phyloP scores from a whole-genome alignment of 1,284 basidiomycete genomes.

The Taiwanofungus camphoratus region DNA sequence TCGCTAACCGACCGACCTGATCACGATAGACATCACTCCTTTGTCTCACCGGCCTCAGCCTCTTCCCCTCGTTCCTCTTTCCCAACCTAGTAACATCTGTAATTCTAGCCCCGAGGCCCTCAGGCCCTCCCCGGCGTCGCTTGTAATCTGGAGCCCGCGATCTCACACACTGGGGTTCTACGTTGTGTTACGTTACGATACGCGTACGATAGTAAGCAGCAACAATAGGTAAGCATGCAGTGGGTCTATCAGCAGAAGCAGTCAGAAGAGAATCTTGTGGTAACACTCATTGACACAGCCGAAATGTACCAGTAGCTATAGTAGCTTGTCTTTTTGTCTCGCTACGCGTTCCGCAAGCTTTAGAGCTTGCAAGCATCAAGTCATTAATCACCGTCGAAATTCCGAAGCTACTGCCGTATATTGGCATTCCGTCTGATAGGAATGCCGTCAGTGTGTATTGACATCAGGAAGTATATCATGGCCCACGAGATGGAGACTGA shows the following conservation, averaged over 20 bases:
- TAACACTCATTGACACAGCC: conserved; percentile 2
- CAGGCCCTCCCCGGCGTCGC: not conserved
- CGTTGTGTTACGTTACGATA: too few relatives aligned
- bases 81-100: conserved; percentile 5
- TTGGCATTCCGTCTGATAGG: too few relatives aligned
- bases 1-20: conserved; percentile 4
- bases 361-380: too few relatives aligned
- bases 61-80: not conserved
- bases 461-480: too few relatives aligned
- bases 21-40: conserved; percentile 10
- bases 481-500: not conserved
- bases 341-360: too few relatives aligned
- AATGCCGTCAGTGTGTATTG: too few relatives aligned
- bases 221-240: conserved; percentile 10
- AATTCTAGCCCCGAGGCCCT: conserved; percentile 4
- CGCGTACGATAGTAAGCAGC: conserved; percentile 9
- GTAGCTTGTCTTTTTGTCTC: too few relatives aligned
- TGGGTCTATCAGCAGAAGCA: conserved; percentile 9
- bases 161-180: too few relatives aligned
- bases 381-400: too few relatives aligned
- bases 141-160: too few relatives aligned
- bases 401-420: too few relatives aligned
- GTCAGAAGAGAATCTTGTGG: conserved; percentile 1
- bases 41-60: conserved; percentile 2
- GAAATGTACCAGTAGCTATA: conserved; percentile 3